Evolutionary conservation across 2,329 filamentous ascomycete species (phyloP).

Genomic region (Beauveria bassiana): DNA sequence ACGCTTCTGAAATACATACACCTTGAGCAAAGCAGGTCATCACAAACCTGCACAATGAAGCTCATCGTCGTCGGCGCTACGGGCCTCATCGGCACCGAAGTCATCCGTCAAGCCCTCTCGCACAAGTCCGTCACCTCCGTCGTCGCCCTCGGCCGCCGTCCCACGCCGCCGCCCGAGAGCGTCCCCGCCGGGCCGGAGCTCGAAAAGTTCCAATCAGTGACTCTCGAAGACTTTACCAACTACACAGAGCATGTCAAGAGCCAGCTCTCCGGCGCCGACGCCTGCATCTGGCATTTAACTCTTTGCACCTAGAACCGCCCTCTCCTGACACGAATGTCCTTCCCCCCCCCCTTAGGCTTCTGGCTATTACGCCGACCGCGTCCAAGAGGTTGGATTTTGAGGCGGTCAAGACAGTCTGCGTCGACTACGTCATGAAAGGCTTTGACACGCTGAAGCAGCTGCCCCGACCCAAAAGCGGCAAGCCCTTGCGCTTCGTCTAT

Average conservation of each 20-base stretch:
- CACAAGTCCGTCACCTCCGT: conserved; percentile 30
- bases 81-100: conserved; percentile 34
- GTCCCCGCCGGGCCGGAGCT: conserved; percentile 17
- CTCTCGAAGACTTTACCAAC: conserved; percentile 30
- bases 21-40: neutral
- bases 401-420: conserved; percentile 32
- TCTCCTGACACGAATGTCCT: neutral
- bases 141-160: conserved; percentile 33
- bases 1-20: too few species aligned
- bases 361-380: conserved; percentile 35
- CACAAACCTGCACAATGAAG: conserved; percentile 31
- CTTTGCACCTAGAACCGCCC: too few species aligned
- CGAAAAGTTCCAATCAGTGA: conserved; percentile 32
- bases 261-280: conserved; percentile 32
- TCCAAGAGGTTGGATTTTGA: conserved; percentile 23
- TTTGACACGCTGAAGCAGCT: conserved; percentile 29
- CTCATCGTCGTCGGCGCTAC: conserved; percentile 35
- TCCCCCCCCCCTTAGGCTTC: conserved; percentile 21
- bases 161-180: conserved; percentile 20
- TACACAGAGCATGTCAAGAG: conserved; percentile 32
- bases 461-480: conserved; percentile 14
- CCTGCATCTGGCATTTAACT: conserved; percentile 33
- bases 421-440: conserved; percentile 23
- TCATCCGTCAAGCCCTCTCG: conserved; percentile 34
- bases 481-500: conserved; percentile 40